Conservation (phyloP, 2,329 filamentous ascomycete genomes). For the Cercospora sp. region DNA sequence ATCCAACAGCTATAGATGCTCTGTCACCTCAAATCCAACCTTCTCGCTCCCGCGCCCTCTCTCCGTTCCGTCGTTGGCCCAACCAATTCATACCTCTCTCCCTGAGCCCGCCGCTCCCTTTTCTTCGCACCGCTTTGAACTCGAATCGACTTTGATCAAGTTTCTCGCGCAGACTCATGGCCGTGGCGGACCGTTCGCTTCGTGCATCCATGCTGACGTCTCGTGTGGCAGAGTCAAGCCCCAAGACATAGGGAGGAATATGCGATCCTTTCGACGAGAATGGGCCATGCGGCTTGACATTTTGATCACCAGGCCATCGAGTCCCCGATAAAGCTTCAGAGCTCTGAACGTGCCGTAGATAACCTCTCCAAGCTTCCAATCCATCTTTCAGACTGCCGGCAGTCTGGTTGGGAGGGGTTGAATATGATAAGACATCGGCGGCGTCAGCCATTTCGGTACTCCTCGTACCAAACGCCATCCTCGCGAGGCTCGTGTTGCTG, state of each 20-base stretch:
- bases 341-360: constrained; percentile 33
- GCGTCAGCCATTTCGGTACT: constrained; percentile 25
- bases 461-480: constrained; percentile 24
- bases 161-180: constrained; percentile 32
- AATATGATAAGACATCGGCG: constrained; percentile 29
- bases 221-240: constrained; percentile 27
- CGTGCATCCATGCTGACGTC: constrained; percentile 22
- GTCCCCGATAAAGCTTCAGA: constrained; percentile 32
- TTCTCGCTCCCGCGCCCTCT: constrained; percentile 21
- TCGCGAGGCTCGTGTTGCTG: constrained; percentile 31
- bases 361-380: constrained; percentile 26
- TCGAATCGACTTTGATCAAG: constrained; percentile 38
- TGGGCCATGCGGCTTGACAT: constrained; percentile 8
- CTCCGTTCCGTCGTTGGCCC: constrained; percentile 26
- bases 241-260: constrained; percentile 30
- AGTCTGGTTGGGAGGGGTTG: constrained; percentile 26
- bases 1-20: constrained; percentile 4
- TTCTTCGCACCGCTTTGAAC: constrained; percentile 37
- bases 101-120: constrained; percentile 32
- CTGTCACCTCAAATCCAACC: constrained; percentile 32
- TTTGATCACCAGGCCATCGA: constrained; percentile 13
- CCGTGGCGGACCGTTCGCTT: constrained; percentile 26
- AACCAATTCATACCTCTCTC: constrained; percentile 29
- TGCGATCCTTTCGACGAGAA: constrained; percentile 12
- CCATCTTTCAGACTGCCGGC: constrained; percentile 3